These are phyloP conservation scores for Chrysochromulina tobinii DNA, from an alignment of 78 protist species.

Conservation along the genomic window DNA sequence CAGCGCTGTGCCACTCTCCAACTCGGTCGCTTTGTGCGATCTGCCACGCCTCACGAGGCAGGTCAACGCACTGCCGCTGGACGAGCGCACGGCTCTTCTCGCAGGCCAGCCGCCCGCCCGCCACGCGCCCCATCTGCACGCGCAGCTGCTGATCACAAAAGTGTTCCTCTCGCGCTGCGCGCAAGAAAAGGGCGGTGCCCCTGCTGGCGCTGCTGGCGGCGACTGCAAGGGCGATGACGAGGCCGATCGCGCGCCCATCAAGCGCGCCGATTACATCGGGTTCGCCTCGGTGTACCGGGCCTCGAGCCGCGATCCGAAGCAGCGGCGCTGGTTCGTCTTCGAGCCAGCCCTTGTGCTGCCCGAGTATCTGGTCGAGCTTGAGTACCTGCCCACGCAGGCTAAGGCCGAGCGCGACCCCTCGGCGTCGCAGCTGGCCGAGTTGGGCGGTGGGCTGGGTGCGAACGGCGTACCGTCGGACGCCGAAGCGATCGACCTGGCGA, in stretches of 20 bases:
- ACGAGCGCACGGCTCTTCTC: too few species aligned
- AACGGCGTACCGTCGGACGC: neutral
- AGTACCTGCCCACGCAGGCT: slow-evolving; percentile 30
- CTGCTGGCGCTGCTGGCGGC: too few species aligned
- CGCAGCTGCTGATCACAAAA: slow-evolving; percentile 6
- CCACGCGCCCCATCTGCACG: neutral
- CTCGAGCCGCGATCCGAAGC: slow-evolving; percentile 29
- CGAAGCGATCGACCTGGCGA: neutral
- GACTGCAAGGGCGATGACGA: neutral
- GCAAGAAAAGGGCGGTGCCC: neutral
- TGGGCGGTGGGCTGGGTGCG: neutral
- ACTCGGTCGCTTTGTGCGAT: slow-evolving; percentile 23
- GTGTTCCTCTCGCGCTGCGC: slow-evolving; percentile 38
- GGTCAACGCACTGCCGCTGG: too few species aligned
- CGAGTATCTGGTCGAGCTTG: slow-evolving; percentile 68
- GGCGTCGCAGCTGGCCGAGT: neutral
- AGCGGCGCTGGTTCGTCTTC: slow-evolving; percentile 65
- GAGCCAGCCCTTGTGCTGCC: slow-evolving; percentile 56
- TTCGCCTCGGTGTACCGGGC: slow-evolving; percentile 39
- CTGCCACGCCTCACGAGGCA: neutral
- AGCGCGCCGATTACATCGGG: neutral
- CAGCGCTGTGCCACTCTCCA: slow-evolving; percentile 42
- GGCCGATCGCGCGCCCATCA: neutral
- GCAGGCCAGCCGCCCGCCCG: too few species aligned
- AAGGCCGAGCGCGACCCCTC: neutral